phyloP scores from a whole-genome alignment of 2,329 filamentous ascomycete genomes.

The Talaromyces sp. region DNA sequence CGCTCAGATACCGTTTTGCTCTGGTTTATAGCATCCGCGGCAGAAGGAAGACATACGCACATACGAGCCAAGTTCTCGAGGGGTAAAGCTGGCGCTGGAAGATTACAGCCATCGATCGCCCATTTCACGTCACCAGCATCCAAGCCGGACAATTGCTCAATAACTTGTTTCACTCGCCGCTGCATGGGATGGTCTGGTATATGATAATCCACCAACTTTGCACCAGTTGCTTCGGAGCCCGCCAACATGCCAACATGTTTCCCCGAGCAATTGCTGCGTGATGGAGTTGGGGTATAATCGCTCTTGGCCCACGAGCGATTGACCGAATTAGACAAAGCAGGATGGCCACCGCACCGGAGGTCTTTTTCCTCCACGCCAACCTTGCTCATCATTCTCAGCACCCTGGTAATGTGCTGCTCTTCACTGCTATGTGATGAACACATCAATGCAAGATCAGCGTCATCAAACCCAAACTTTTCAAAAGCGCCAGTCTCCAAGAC shows the following conservation, averaged over 20 bases:
- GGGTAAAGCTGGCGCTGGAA: constrained; percentile 42
- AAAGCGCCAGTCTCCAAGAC: constrained; percentile 39
- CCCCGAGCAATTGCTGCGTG: constrained; percentile 46
- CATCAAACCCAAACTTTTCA: constrained; percentile 32
- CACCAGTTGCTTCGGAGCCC: constrained; percentile 34
- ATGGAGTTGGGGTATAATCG: constrained; percentile 31
- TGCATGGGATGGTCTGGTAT: constrained; percentile 35
- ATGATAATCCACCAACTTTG: constrained; percentile 30
- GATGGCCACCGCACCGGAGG: constrained; percentile 41
- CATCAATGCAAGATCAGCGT: constrained; percentile 42
- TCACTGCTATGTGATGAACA: constrained; percentile 47
- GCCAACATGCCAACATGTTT: constrained; percentile 47
- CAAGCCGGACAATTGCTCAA: constrained; percentile 32
- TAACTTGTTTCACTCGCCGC: constrained; percentile 27
- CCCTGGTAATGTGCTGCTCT: constrained; percentile 34
- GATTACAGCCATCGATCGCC: constrained; percentile 45
- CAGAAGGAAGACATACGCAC: constrained; percentile 35
- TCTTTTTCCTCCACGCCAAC: constrained; percentile 28
- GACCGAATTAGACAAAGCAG: constrained; percentile 28
- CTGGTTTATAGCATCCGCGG: constrained; percentile 13
- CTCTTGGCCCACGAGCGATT: constrained; percentile 36
- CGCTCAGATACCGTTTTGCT: constrained; percentile 11
- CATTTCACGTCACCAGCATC: constrained; percentile 28
- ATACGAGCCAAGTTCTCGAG: constrained; percentile 31
- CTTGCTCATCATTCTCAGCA: constrained; percentile 34